phyloP scores from a whole-genome alignment of 2,329 filamentous ascomycete genomes.

The Talaromyces sp. region DNA sequence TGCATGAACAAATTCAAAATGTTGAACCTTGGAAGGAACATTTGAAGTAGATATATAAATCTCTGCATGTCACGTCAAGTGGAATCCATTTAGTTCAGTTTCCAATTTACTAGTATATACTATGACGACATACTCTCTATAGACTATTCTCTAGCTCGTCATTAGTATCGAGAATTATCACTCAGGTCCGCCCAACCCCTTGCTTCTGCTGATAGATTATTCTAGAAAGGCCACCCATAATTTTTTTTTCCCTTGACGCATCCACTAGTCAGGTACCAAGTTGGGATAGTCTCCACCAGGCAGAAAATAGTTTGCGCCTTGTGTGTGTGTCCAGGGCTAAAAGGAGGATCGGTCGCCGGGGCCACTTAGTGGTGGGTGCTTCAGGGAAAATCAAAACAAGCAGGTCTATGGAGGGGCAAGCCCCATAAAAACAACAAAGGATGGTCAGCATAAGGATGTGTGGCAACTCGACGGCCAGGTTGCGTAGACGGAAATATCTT shows the following conservation, averaged over 20 bases:
- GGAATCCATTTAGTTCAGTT: not conserved
- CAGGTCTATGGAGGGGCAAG: slow-evolving; percentile 21
- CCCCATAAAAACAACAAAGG: not conserved
- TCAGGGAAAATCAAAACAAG: slow-evolving; percentile 44
- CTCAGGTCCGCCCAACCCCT: not conserved
- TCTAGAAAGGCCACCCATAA: slow-evolving; percentile 5
- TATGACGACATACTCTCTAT: not conserved
- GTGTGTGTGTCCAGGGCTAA: slow-evolving; percentile 29
- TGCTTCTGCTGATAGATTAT: slow-evolving; percentile 1
- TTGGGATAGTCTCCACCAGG: slow-evolving; percentile 5
- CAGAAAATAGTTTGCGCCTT: slow-evolving; percentile 20
- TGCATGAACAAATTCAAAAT: too few relatives aligned
- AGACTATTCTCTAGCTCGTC: not conserved
- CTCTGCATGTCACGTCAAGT: too few relatives aligned
- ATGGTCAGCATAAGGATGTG: not conserved
- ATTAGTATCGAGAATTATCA: not conserved
- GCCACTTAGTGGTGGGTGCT: slow-evolving; percentile 28
- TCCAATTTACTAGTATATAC: not conserved
- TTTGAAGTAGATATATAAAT: too few relatives aligned
- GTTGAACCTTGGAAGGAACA: too few relatives aligned
- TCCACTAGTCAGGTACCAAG: slow-evolving; percentile 7
- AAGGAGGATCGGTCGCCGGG: slow-evolving; percentile 34
- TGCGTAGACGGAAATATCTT: too few relatives aligned
- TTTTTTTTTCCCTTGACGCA: slow-evolving; percentile 1
- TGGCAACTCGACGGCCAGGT: too few relatives aligned